Evolutionary conservation across 2,329 filamentous ascomycete genomes (phyloP).

Genomic region (Aspergillus texensis): DNA sequence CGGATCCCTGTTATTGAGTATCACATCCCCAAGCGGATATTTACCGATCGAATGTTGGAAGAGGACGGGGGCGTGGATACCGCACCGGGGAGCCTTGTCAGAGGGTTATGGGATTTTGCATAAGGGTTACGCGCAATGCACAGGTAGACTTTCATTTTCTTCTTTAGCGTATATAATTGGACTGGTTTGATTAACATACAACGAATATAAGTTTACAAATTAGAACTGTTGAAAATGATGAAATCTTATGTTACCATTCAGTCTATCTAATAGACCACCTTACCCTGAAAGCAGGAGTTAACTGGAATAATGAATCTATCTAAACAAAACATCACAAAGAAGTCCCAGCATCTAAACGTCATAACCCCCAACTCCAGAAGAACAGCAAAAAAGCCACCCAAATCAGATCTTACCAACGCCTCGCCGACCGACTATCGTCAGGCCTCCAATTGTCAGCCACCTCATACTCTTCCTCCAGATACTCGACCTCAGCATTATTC

Average conservation of each 20-base stretch:
- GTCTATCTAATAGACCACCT: not conserved
- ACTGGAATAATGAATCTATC: constrained; percentile 4
- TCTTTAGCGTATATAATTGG: constrained; percentile 6
- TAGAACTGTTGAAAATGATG: not conserved
- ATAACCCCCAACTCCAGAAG: not conserved
- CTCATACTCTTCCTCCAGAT: constrained; percentile 12
- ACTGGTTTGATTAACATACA: not conserved
- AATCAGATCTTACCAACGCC: constrained; percentile 4
- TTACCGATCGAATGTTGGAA: constrained; percentile 51
- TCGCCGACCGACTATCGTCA: not conserved
- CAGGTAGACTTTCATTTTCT: constrained; percentile 14
- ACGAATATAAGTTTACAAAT: not conserved
- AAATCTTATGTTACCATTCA: not conserved
- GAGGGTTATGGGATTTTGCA: constrained; percentile 43
- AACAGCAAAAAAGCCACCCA: not conserved
- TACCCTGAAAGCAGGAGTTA: not conserved
- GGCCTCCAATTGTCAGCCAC: not conserved
- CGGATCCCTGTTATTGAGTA: constrained; percentile 89
- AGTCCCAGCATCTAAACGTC: not conserved
- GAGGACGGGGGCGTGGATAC: constrained; percentile 45
- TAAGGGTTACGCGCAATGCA: constrained; percentile 8
- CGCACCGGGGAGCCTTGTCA: constrained; percentile 39
- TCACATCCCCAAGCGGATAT: constrained; percentile 86
- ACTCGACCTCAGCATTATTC: constrained; percentile 14
- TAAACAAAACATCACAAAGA: not conserved